Evolutionary conservation across 495 filamentous ascomycete species (phyloP), one percentile per base, ranked within the genome.

Genomic region (Aspergillus ostianus): DNA sequence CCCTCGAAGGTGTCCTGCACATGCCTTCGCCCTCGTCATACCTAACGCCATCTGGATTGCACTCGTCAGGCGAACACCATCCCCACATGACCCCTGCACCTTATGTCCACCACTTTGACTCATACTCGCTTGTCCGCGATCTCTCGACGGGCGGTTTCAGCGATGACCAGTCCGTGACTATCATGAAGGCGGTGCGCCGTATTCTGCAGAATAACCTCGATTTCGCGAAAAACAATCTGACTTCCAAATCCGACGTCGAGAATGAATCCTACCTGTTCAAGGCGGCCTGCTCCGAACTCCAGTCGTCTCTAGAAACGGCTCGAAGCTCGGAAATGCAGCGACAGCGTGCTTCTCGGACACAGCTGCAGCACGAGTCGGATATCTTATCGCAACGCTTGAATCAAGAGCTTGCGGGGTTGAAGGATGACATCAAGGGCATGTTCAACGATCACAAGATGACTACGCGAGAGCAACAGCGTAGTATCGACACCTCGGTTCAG

Each of bases 61-160:
- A 59, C 29, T 7, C 63, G 51, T 67, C 80, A 61, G 69, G 82
- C 47, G 65, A 46, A 15, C 83, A 82, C 61, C 84, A 82, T 18
- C 87, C 87, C 49, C 85, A 90, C 63, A 65, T 97, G 30, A 77
- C 85, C 7, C 84, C 90, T 0, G 83, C 90, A 17, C 90, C 85
- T 3, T 93, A 96, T 70, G 85, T 96, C 13, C 94, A 98, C 76
- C 91, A 97, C 76, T 98, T 98, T 72, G 94, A 98, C 75, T 96
- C 88, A 18, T 98, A 92, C 67, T 85, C 84, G 4, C 82, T 97
- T 2, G 94, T 97, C 5, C 86, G 87, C 50, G 82, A 90, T 62
- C 85, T 98, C 6, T 78, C 86, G 20, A 72, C 73, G 0, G 82
- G 86, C 20, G 90, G 87, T 3, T 97, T 91, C 72, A 84, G 77